Evolutionary conservation across 139 green algal species (phyloP).

Genomic region (Monoraphidium neglectum): DNA sequence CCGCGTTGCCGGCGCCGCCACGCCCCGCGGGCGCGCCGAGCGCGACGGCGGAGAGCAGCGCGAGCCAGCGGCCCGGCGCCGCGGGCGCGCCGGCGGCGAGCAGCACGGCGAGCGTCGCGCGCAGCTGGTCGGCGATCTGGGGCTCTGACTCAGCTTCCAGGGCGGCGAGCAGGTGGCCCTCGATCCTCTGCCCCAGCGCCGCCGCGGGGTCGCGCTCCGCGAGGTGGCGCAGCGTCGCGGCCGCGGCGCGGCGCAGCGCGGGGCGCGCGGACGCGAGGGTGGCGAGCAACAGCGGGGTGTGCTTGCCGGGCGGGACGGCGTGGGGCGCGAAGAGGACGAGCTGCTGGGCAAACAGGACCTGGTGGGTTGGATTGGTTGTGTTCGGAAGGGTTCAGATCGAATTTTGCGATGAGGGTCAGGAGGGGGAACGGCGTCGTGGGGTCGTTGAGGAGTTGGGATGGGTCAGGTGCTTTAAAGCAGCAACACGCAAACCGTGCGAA

Average conservation of each 20-base stretch:
- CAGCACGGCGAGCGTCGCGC: constrained; percentile 61
- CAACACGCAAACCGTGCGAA: too few species aligned
- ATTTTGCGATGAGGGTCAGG: too few species aligned
- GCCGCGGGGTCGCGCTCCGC: constrained; percentile 70
- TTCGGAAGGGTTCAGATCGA: too few species aligned
- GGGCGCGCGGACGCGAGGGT: constrained; percentile 62
- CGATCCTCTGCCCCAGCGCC: constrained; percentile 57
- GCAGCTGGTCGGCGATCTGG: constrained; percentile 54
- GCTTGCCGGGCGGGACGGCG: constrained; percentile 63
- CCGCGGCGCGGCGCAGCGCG: constrained; percentile 77
- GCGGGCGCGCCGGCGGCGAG: constrained; percentile 43
- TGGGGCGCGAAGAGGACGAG: constrained; percentile 92
- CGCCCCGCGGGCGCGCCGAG: constrained; percentile 40
- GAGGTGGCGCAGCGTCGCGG: constrained; percentile 88
- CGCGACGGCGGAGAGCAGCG: constrained; percentile 57
- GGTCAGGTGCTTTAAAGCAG: too few species aligned
- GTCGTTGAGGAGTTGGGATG: too few species aligned
- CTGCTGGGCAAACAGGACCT: constrained; percentile 93
- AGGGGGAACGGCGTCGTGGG: too few species aligned
- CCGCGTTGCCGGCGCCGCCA: constrained; percentile 1
- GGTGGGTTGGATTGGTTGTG: too few species aligned
- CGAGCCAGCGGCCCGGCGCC: constrained; percentile 66
- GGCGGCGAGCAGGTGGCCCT: constrained; percentile 78
- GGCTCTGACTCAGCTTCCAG: constrained; percentile 78
- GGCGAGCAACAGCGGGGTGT: constrained; percentile 71